Conservation (phyloP, 257 asterid species). For the Ocimum tenuiflorum region DNA sequence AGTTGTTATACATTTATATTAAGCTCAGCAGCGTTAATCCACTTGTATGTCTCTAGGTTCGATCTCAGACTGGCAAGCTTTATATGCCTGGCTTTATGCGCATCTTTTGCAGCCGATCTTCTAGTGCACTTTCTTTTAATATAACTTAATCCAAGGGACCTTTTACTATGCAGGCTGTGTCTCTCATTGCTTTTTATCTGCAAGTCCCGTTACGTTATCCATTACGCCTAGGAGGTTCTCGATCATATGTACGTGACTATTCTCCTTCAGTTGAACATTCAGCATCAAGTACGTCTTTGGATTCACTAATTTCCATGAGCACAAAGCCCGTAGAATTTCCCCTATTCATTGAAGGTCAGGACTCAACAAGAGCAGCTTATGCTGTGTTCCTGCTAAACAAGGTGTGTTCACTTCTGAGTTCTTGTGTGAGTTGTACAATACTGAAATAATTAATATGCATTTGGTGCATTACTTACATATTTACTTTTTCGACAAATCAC, state of each 20-base stretch:
- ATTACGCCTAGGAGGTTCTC: constrained; percentile 81
- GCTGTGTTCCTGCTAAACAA: constrained; percentile 94
- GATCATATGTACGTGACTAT: constrained; percentile 80
- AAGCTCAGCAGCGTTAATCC: not conserved
- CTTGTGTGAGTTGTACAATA: not conserved
- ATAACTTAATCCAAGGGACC: constrained; percentile 21
- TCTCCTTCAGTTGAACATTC: constrained; percentile 73
- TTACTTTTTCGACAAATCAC: not conserved
- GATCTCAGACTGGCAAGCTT: not conserved
- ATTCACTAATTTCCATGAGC: constrained; percentile 38
- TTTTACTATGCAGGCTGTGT: constrained; percentile 55
- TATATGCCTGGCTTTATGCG: not conserved
- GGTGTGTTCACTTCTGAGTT: constrained; percentile 41
- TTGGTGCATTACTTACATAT: constrained; percentile 3
- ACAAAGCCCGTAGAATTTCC: constrained; percentile 74
- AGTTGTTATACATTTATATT: constrained; percentile 2
- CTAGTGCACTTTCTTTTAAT: constrained; percentile 16
- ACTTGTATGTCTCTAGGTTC: constrained; percentile 7
- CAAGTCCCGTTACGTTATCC: constrained; percentile 94
- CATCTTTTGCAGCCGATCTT: constrained; percentile 6
- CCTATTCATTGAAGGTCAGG: constrained; percentile 87
- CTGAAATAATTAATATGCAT: not conserved
- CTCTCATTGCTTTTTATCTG: constrained; percentile 70
- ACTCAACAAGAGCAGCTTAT: constrained; percentile 95
- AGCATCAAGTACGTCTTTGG: constrained; percentile 37